A percentile compares a stretch with the other conserved stretches of the same genome.
Evolutionary conservation across 1,284 basidiomycete species (phyloP).

Genomic region (Leccinum solheimii): DNA sequence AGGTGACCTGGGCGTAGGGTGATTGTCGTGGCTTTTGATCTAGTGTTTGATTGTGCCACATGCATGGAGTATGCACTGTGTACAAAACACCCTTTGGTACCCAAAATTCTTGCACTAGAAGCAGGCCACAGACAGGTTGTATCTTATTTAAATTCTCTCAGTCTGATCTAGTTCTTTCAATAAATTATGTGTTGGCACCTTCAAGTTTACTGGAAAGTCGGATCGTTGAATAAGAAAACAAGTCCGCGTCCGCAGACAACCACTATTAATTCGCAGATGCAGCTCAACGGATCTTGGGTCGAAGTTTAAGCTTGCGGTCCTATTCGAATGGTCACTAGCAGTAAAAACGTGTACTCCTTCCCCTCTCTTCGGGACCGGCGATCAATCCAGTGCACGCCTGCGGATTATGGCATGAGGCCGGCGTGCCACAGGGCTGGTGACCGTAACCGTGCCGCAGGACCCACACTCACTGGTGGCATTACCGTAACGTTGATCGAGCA

Average conservation of each 20-base stretch:
- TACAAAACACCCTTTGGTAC: background rate
- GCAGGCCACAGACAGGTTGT: too few species aligned
- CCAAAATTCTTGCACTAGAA: background rate
- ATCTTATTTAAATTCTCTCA: background rate
- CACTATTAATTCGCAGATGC: background rate
- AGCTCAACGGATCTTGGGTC: background rate
- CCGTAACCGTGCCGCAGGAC: background rate
- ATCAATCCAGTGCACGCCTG: background rate
- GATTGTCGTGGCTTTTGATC: background rate
- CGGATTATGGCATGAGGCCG: background rate
- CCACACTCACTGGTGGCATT: background rate
- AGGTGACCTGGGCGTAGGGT: slow-evolving; percentile 28
- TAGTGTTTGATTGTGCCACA: background rate
- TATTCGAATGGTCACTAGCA: background rate
- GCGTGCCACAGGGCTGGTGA: background rate
- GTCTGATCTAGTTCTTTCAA: background rate
- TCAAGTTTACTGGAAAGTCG: background rate
- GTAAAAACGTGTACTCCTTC: background rate
- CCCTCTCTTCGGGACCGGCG: background rate
- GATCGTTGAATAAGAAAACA: background rate
- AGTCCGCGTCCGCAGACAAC: background rate
- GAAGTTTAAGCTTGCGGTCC: background rate
- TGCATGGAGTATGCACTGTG: background rate
- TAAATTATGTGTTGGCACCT: background rate
- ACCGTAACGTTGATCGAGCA: background rate